phyloP scores from a whole-genome alignment of 768 basidiomycete species.

The Rhodosporidiobolus odoratus region DNA sequence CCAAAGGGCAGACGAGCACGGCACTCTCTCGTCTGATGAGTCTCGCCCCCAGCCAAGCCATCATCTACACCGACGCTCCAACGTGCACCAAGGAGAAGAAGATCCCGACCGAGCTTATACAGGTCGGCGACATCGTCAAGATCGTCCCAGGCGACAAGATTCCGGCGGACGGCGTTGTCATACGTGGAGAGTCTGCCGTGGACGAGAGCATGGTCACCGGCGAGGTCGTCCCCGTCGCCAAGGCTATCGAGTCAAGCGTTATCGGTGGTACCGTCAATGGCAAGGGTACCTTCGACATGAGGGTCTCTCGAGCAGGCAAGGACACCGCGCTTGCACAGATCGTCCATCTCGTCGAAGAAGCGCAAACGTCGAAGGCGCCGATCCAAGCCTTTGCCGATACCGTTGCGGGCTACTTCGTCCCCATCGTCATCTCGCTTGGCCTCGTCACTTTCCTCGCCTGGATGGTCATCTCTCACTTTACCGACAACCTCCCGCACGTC shows the following conservation, averaged over 20 bases:
- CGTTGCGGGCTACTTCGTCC: slow-evolving; percentile 92
- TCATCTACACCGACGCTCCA: slow-evolving; percentile 71
- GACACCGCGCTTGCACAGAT: slow-evolving; percentile 96
- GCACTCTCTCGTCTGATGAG: slow-evolving; percentile 95
- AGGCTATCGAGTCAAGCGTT: slow-evolving; percentile 73
- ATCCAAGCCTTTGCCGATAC: slow-evolving; percentile 95
- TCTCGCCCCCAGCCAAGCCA: slow-evolving; percentile 89
- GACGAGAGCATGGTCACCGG: slow-evolving; percentile 97
- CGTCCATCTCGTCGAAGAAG: slow-evolving; percentile 92
- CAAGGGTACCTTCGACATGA: slow-evolving; percentile 93
- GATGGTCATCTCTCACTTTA: slow-evolving; percentile 66
- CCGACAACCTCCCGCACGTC: slow-evolving; percentile 66
- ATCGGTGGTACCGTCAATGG: slow-evolving; percentile 98
- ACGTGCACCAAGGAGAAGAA: slow-evolving; percentile 70
- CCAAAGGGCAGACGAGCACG: slow-evolving; percentile 93
- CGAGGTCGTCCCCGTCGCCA: slow-evolving; percentile 81
- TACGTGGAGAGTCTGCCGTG: slow-evolving; percentile 76
- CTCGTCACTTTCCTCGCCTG: slow-evolving; percentile 74
- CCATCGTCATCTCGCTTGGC: slow-evolving; percentile 76
- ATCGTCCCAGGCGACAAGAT: slow-evolving; percentile 94
- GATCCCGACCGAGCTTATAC: slow-evolving; percentile 87
- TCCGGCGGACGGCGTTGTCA: slow-evolving; percentile 87
- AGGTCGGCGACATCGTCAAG: slow-evolving; percentile 87
- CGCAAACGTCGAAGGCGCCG: slow-evolving; percentile 95
- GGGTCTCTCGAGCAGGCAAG: slow-evolving; percentile 88